Evolutionary conservation across 2,329 filamentous ascomycete species (phyloP).

Genomic region (Pseudocercospora fijiensis): DNA sequence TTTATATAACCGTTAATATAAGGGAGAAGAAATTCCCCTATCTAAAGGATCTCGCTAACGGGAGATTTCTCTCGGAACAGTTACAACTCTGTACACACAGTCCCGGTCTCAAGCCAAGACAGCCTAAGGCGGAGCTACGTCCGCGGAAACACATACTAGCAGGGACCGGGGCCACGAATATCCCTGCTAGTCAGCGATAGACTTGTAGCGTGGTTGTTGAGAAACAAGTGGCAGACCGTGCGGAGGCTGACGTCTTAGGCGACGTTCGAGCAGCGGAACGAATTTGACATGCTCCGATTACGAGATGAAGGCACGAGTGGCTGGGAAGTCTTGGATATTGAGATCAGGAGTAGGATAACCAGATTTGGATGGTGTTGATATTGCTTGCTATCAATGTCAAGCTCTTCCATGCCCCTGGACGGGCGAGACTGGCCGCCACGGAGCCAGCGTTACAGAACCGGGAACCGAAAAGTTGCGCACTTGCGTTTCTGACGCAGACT

Average conservation of each 20-base stretch:
- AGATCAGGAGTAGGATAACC: background rate
- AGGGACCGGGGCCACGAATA: background rate
- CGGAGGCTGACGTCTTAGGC: background rate
- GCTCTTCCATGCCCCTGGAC: background rate
- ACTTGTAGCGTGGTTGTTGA: background rate
- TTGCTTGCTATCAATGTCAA: background rate
- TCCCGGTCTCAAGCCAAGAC: background rate
- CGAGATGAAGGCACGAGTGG: background rate
- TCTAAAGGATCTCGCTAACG: background rate
- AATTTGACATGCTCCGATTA: background rate
- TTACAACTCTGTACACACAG: background rate
- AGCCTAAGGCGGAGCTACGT: slow-evolving; percentile 1
- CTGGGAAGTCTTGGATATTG: background rate
- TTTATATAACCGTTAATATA: background rate
- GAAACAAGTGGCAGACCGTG: background rate
- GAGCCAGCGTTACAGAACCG: slow-evolving; percentile 2
- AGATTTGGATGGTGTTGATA: background rate
- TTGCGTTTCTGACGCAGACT: background rate
- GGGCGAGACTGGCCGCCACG: slow-evolving; percentile 10
- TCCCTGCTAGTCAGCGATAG: background rate
- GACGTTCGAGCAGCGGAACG: background rate
- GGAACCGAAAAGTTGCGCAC: slow-evolving; percentile 7
- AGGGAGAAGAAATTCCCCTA: too few species aligned
- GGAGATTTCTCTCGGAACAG: background rate
- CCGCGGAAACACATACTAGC: background rate